Base-by-base conservation (phyloP, 805 yeast genomes). In the Lachancea kluyveri region DNA sequence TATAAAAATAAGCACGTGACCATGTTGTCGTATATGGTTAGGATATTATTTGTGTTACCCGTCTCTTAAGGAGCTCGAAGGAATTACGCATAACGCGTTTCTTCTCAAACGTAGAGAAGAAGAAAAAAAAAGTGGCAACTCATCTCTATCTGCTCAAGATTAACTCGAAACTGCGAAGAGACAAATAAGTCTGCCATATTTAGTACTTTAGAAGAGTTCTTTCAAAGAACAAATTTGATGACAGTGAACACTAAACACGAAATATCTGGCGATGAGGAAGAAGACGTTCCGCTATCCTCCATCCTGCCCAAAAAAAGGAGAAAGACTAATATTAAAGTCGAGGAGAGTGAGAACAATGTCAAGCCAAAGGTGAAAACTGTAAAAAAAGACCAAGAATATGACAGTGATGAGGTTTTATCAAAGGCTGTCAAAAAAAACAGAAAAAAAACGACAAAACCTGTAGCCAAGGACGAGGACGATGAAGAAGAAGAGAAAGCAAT, bases 281-380 rank as follows among this genome's bases (percentile, higher is more conserved):
- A 35, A 30, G 34, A 38, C 30, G 35, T 28, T 15, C 35, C 33
- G 28, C 17, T 21, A 49, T 53, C 36, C 53, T 45, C 19, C 13
- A 13, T 19, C 33, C 29, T 26, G 41, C 40, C 26, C 38, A 40
- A 28, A 28, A 25, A 11, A 35, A 39, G 27, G 35, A 36, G 24
- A 39, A 48, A 31, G 31, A 33, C 24, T 14, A 24, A 24, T 24
- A n/a, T n/a, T n/a, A n/a, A n/a, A n/a, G 50, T 40, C 21, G 54
- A 40, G 17, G 50, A 36, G 12, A 60, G 47, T 17, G 55, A 44
- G 6, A 41, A 37, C 21, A 26, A 21, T 14, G 23, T 9, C 11
- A 37, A 28, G 11, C 18, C 34, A 9, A 25, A 13, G 18, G 36
- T 25, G 16, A 34, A 41, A n/a, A 32, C 23, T 12, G 24, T 22